phyloP scores from a whole-genome alignment of 257 asterid genomes.

The Echites panduratus region DNA sequence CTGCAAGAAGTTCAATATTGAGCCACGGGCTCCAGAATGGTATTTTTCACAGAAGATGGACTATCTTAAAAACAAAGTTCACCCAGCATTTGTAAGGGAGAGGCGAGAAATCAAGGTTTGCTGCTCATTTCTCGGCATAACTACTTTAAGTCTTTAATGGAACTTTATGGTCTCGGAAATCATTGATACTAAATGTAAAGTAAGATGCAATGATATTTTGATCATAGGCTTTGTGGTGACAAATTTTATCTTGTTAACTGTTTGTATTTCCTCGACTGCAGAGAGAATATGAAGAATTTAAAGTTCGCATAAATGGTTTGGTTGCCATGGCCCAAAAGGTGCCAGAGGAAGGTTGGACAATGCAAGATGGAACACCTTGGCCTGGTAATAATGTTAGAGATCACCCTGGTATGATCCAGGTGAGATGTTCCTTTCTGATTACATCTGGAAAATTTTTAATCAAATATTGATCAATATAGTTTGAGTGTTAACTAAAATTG shows the following conservation, averaged over 20 bases:
- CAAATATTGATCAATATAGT: not conserved
- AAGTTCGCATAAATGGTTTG: conserved; percentile 60
- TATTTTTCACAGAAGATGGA: conserved; percentile 76
- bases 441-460: not conserved
- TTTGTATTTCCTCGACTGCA: conserved; percentile 26
- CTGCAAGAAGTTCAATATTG: conserved; percentile 68
- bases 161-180: not conserved
- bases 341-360: conserved; percentile 96
- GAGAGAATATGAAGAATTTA: conserved; percentile 95
- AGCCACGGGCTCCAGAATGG: conserved; percentile 95
- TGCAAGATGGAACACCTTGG: conserved; percentile 96
- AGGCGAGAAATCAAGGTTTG: conserved; percentile 83
- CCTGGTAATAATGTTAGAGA: conserved; percentile 91
- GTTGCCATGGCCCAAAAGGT: conserved; percentile 79
- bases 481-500: not conserved
- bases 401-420: conserved; percentile 99
- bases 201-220: not conserved
- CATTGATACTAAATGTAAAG: not conserved
- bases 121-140: not conserved
- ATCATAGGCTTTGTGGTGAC: not conserved
- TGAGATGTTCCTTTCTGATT: conserved; percentile 18
- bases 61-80: conserved; percentile 72
- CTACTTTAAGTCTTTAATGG: not conserved
- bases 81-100: conserved; percentile 74
- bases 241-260: not conserved